Evolutionary conservation across 345 rosid species (phyloP).

Genomic region (Nephelium lappaceum): DNA sequence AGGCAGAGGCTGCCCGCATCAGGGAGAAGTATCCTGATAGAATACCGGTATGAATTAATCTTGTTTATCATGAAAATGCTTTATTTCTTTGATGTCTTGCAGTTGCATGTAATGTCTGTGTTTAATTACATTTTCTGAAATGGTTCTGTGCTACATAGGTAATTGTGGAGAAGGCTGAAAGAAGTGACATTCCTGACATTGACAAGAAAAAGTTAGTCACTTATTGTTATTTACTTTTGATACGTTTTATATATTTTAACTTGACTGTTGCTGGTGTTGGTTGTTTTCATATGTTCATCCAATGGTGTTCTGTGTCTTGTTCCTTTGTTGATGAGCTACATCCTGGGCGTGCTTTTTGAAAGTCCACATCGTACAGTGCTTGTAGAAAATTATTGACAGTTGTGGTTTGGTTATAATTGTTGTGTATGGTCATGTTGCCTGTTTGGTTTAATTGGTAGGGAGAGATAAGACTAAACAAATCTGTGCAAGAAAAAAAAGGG

Average conservation of each 20-base stretch:
- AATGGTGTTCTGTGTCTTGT: neutral
- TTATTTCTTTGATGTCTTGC: neutral
- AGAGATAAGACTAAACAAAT: neutral
- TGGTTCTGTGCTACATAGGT: constrained; percentile 31
- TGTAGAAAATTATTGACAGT: neutral
- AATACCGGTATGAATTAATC: constrained; percentile 52
- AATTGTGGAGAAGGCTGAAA: constrained; percentile 56
- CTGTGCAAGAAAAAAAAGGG: neutral
- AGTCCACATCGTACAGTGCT: neutral
- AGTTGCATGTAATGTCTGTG: neutral
- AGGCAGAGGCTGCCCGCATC: constrained; percentile 65
- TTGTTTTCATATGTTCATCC: neutral
- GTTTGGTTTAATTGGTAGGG: neutral
- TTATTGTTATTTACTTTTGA: neutral
- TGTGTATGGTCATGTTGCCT: neutral
- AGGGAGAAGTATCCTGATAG: constrained; percentile 80
- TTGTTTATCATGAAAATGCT: neutral
- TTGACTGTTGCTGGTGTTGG: neutral
- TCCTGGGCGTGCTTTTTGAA: neutral
- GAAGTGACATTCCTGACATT: constrained; percentile 51
- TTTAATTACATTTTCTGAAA: neutral
- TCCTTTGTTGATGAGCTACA: neutral
- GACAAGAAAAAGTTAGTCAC: constrained; percentile 52
- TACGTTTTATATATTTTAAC: neutral
- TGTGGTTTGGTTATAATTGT: neutral